Evolutionary conservation across 139 green algal genomes (phyloP), one percentile per base, ranked within the genome.

Genomic region (Coelastrella sp.): DNA sequence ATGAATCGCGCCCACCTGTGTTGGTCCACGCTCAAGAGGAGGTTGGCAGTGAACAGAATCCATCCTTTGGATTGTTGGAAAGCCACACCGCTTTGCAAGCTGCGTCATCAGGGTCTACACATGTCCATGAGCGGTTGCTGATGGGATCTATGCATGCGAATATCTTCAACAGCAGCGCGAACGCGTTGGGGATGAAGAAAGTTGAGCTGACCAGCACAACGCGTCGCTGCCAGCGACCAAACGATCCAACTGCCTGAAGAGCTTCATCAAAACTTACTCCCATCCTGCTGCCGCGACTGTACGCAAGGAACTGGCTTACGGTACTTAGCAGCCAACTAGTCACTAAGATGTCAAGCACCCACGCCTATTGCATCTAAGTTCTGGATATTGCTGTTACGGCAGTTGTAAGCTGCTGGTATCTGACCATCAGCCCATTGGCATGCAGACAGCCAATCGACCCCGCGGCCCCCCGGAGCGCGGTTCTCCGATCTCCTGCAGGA

Each of bases 61-160:
- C n/a, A 11, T 45, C 21, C 25, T 27, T 68, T 8, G 73, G 73
- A 32, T 19, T n/a, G 15, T 6, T 30, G 27, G 27, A 25, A 17
- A 34, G 13, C 50, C 13, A 68, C 73, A 81, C 73, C 9, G 45
- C 73, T 13, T 4, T 30, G 35, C 73, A 81, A 17, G 30, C 48
- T 34, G 48, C 9, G 27, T 81, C 73, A 5, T 15, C 11, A 23
- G 73, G 19, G 32, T 45, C 45, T 11, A 32, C 17, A 34, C 73
- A 81, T 23, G 17, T 9, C 73, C 48, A 68, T 17, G 5, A 7
- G 48, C 37, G 9, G 8, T 45, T 45, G 17, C 6, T 27, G 7
- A 81, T 34, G n/a, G 73, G 73, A n/a, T 81, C 48, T 30, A 45
- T 23, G 21, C 43, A 17, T 9, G 34, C 48, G 38, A 81, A 81